Percentiles rank a stretch among this genome's conserved stretches.
Evolutionary conservation across 306 rosid genomes (phyloP).

Genomic region (Astragalus membranaceus): DNA sequence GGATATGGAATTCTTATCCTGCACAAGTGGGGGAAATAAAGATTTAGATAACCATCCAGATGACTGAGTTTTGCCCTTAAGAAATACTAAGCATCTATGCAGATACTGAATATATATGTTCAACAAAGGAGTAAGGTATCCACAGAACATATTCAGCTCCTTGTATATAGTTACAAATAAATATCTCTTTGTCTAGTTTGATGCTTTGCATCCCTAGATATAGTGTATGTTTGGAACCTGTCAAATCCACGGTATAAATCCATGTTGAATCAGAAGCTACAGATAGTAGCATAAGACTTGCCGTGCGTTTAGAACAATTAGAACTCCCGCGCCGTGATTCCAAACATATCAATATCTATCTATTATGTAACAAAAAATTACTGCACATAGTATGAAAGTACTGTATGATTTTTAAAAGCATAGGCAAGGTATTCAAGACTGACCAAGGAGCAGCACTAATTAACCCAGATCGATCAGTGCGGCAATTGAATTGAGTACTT

Average conservation of each 20-base stretch:
- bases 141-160: background rate
- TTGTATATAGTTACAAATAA: background rate
- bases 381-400: background rate
- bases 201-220: background rate
- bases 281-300: too few relatives aligned
- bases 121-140: background rate
- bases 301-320: too few relatives aligned
- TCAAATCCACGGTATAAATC: too few relatives aligned
- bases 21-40: constrained; percentile 16
- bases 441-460: constrained; percentile 73
- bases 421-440: constrained; percentile 16
- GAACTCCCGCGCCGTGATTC: too few relatives aligned
- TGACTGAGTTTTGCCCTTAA: background rate
- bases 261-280: too few relatives aligned
- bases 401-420: background rate
- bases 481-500: constrained; percentile 70
- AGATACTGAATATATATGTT: background rate
- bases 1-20: constrained; percentile 95
- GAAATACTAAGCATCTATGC: background rate
- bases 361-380: background rate
- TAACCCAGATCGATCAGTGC: constrained; percentile 94
- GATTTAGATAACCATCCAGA: background rate
- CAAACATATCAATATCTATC: too few relatives aligned
- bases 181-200: background rate
- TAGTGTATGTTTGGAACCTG: too few relatives aligned